phyloP scores from a whole-genome alignment of 805 yeast species.

The Ogataea minuta region DNA sequence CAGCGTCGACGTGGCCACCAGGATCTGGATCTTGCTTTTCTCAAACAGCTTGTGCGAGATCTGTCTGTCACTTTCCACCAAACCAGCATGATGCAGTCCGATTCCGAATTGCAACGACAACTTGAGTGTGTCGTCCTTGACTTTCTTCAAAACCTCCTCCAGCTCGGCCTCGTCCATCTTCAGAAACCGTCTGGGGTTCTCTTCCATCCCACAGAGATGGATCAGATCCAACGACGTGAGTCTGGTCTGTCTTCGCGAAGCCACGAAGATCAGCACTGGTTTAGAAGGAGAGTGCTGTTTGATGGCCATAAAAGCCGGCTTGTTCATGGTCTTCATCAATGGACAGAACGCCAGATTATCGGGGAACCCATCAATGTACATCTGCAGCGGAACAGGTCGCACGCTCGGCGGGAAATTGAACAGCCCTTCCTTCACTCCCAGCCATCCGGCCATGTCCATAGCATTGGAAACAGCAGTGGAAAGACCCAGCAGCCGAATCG shows the following conservation, averaged over 20 bases:
- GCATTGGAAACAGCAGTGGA: conserved; percentile 88
- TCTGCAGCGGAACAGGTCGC: conserved; percentile 80
- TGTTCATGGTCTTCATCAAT: conserved; percentile 84
- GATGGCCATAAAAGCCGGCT: conserved; percentile 88
- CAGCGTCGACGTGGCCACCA: conserved; percentile 77
- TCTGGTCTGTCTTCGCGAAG: conserved; percentile 80
- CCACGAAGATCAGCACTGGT: conserved; percentile 83
- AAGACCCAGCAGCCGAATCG: conserved; percentile 69
- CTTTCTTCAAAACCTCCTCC: conserved; percentile 45
- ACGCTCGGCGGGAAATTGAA: conserved; percentile 81
- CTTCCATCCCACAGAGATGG: conserved; percentile 76
- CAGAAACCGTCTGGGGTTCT: conserved; percentile 69
- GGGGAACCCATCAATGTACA: conserved; percentile 86
- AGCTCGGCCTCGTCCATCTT: conserved; percentile 65
- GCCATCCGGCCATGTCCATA: conserved; percentile 82
- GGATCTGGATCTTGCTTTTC: conserved; percentile 63
- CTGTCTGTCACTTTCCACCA: conserved; percentile 69
- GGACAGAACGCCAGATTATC: conserved; percentile 80
- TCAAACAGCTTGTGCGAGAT: conserved; percentile 71
- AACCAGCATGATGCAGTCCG: conserved; percentile 81
- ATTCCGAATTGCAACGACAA: conserved; percentile 76
- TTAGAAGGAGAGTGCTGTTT: conserved; percentile 85
- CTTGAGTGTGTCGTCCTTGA: conserved; percentile 79
- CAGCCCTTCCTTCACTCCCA: conserved; percentile 68
- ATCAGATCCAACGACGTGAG: conserved; percentile 77